A percentile compares a stretch with the other conserved stretches of the same genome.
phyloP scores from a whole-genome alignment of 2,329 filamentous ascomycete genomes.

The Paraconiothyrium brasiliense region DNA sequence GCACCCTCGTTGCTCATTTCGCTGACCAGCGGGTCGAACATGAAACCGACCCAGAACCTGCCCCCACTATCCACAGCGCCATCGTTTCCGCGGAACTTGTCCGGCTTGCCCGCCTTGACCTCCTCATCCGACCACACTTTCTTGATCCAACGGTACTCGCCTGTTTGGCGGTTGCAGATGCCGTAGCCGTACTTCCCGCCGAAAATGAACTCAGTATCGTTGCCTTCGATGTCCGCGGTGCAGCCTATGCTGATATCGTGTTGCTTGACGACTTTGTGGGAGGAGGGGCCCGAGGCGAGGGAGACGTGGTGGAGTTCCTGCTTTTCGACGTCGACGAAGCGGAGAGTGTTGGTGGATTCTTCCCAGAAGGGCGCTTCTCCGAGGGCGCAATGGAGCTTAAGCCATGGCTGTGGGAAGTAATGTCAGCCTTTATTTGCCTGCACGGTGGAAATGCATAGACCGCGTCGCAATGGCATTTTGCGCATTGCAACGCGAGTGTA shows the following conservation, averaged over 20 bases:
- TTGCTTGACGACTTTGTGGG: slow-evolving; percentile 62
- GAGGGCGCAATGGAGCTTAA: slow-evolving; percentile 71
- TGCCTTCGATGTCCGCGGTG: slow-evolving; percentile 79
- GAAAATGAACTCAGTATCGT: slow-evolving; percentile 76
- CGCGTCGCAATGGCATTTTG: not conserved
- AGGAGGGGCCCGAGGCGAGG: slow-evolving; percentile 68
- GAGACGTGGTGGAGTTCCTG: slow-evolving; percentile 77
- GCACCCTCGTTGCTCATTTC: slow-evolving; percentile 64
- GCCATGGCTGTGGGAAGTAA: slow-evolving; percentile 53
- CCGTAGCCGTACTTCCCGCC: slow-evolving; percentile 85
- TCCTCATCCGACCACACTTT: slow-evolving; percentile 64
- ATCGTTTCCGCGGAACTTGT: slow-evolving; percentile 76
- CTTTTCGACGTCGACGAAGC: slow-evolving; percentile 85
- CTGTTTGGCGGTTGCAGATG: slow-evolving; percentile 72
- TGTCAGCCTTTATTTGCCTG: not conserved
- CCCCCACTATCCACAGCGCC: slow-evolving; percentile 82
- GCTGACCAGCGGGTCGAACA: slow-evolving; percentile 80
- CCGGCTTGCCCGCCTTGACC: slow-evolving; percentile 54
- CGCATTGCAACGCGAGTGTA: not conserved
- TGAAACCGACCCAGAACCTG: slow-evolving; percentile 84
- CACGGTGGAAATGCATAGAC: not conserved
- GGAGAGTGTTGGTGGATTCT: slow-evolving; percentile 69
- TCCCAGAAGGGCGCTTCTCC: slow-evolving; percentile 82
- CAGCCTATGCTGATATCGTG: slow-evolving; percentile 66
- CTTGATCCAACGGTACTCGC: slow-evolving; percentile 65